Evolutionary conservation across 495 filamentous ascomycete species (phyloP).

Genomic region (Aspergillus conjunctus): DNA sequence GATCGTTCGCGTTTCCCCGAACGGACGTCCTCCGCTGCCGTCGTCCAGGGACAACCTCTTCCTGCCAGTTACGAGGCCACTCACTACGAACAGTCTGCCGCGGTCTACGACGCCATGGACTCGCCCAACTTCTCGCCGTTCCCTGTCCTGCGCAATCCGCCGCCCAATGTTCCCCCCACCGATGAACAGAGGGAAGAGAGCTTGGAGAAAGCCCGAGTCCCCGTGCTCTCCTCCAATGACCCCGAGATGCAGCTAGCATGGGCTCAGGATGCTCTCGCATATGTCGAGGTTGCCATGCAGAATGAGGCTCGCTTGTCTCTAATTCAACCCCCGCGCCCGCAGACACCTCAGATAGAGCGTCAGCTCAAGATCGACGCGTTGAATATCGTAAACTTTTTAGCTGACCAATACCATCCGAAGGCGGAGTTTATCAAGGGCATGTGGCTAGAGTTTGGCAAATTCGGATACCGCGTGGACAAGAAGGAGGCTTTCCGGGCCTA

Average conservation of each 20-base stretch:
- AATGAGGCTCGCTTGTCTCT: conserved; percentile 66
- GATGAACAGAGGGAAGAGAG: conserved; percentile 92
- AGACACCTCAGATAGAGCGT: conserved; percentile 84
- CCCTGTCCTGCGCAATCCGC: conserved; percentile 76
- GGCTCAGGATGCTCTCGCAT: conserved; percentile 89
- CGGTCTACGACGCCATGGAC: conserved; percentile 54
- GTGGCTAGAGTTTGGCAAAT: conserved; percentile 98
- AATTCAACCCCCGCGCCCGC: conserved; percentile 63
- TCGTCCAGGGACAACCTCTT: conserved; percentile 37
- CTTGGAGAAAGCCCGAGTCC: conserved; percentile 75
- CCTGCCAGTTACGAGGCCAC: conserved; percentile 35
- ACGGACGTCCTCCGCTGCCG: conserved; percentile 42
- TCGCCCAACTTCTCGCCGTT: conserved; percentile 88
- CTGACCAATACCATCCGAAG: conserved; percentile 89
- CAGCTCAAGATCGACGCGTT: conserved; percentile 85
- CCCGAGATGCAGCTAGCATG: conserved; percentile 95
- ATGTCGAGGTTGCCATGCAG: conserved; percentile 80
- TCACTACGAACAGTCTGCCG: conserved; percentile 45
- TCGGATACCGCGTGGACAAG: conserved; percentile 83
- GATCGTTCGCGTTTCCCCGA: conserved; percentile 47
- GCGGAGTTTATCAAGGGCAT: conserved; percentile 93
- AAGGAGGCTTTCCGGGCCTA: conserved; percentile 91
- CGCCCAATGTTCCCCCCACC: conserved; percentile 88
- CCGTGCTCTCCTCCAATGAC: conserved; percentile 91
- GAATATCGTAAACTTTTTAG: conserved; percentile 86